These are phyloP conservation scores for Ogataea minuta DNA, from an alignment of 805 yeast genomes.

Conservation along the genomic window DNA sequence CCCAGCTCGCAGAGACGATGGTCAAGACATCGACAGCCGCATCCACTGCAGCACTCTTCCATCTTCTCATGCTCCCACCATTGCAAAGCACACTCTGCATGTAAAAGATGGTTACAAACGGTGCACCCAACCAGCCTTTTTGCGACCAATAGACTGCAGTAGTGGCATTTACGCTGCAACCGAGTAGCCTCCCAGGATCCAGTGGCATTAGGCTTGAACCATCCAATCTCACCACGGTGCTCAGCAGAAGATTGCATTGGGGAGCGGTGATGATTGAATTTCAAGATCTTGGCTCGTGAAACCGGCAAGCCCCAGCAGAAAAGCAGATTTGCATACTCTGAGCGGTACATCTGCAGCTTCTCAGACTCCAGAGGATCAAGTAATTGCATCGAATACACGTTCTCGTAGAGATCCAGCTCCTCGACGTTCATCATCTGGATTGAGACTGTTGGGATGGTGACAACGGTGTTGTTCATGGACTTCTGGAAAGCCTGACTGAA, in stretches of 20 bases:
- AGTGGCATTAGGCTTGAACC: slow-evolving; percentile 22
- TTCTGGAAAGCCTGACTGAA: slow-evolving; percentile 27
- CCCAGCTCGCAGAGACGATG: slow-evolving; percentile 16
- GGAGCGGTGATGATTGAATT: slow-evolving; percentile 49
- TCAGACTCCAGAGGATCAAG: slow-evolving; percentile 39
- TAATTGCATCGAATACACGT: slow-evolving; percentile 39
- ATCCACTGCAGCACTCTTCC: slow-evolving; percentile 75
- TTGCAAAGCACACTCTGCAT: slow-evolving; percentile 69
- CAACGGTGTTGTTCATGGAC: slow-evolving; percentile 4
- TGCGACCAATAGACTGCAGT: slow-evolving; percentile 60
- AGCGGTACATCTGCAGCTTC: slow-evolving; percentile 46
- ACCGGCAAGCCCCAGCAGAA: slow-evolving; percentile 82
- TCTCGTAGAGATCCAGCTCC: slow-evolving; percentile 44
- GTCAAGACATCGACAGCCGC: slow-evolving; percentile 71
- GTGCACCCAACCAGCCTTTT: slow-evolving; percentile 67
- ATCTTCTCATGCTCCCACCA: slow-evolving; percentile 65
- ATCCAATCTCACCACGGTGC: slow-evolving; percentile 31
- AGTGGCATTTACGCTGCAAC: slow-evolving; percentile 50
- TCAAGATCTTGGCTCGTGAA: slow-evolving; percentile 74
- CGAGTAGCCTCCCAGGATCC: slow-evolving; percentile 18
- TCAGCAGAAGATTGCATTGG: slow-evolving; percentile 16
- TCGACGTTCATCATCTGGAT: slow-evolving; percentile 47
- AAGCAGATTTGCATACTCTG: slow-evolving; percentile 73
- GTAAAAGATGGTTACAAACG: slow-evolving; percentile 75
- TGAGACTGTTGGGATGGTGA: slow-evolving; percentile 34